Conservation (phyloP, 2,329 filamentous ascomycete species). For the Nemania serpens region DNA sequence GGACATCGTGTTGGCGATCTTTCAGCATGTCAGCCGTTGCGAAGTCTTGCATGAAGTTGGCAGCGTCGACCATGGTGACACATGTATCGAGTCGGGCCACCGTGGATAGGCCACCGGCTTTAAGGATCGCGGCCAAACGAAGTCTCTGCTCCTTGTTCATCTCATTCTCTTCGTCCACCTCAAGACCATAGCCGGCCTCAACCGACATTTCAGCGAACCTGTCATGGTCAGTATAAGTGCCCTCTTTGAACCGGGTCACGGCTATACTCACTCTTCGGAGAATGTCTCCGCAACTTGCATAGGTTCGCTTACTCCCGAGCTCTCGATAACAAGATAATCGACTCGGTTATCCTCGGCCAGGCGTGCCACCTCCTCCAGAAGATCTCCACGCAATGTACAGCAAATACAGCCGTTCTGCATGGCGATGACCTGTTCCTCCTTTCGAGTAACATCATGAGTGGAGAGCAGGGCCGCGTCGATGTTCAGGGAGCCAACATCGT, state of each 20-base stretch:
- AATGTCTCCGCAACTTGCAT: constrained; percentile 32
- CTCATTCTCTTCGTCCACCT: constrained; percentile 35
- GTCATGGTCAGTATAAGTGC: constrained; percentile 42
- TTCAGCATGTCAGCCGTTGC: constrained; percentile 71
- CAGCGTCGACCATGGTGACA: constrained; percentile 74
- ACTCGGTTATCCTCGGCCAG: constrained; percentile 66
- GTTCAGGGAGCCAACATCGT: constrained; percentile 71
- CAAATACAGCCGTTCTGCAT: constrained; percentile 78
- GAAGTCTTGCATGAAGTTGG: constrained; percentile 74
- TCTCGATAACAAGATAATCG: constrained; percentile 52
- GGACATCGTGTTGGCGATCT: constrained; percentile 62
- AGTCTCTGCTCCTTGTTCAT: constrained; percentile 31
- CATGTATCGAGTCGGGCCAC: constrained; percentile 72
- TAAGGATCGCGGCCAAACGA: constrained; percentile 36
- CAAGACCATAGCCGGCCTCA: constrained; percentile 37
- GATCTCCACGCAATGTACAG: constrained; percentile 72
- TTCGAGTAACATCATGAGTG: constrained; percentile 57
- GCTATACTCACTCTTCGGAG: constrained; percentile 51
- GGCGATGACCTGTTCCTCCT: constrained; percentile 68
- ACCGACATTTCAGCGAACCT: constrained; percentile 41
- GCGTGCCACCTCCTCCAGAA: constrained; percentile 70
- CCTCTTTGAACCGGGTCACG: constrained; percentile 74
- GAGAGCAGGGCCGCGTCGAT: constrained; percentile 67
- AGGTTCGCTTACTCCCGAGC: constrained; percentile 29
- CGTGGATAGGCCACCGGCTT: constrained; percentile 66